Percentiles rank a stretch among this genome's conserved stretches.
These are phyloP conservation scores for Talaromyces wortmannii DNA, from an alignment of 495 filamentous ascomycete species.

Conservation along the genomic window DNA sequence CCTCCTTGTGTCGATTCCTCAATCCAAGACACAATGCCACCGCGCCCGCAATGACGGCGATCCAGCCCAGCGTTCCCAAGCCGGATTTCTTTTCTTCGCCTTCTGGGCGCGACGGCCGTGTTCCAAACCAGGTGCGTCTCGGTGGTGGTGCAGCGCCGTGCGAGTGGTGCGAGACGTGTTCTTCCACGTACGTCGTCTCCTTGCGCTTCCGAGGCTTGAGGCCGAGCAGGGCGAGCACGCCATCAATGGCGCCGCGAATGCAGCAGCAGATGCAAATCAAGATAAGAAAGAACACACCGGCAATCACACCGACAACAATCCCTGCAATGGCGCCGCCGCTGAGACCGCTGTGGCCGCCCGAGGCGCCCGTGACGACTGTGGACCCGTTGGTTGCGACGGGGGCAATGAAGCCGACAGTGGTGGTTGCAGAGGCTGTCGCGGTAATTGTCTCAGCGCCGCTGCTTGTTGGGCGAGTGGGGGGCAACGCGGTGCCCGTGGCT, in stretches of 20 bases:
- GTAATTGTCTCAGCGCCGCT: conserved; percentile 48
- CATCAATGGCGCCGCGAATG: conserved; percentile 57
- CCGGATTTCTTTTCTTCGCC: conserved; percentile 47
- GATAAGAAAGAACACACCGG: conserved; percentile 64
- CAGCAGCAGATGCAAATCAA: conserved; percentile 72
- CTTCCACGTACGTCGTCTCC: conserved; percentile 60
- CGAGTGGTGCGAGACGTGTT: conserved; percentile 54
- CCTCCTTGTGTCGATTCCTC: conserved; percentile 53
- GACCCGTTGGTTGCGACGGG: conserved; percentile 48
- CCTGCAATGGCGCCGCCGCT: conserved; percentile 88
- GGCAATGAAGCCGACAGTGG: conserved; percentile 51
- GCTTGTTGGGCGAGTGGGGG: conserved; percentile 67
- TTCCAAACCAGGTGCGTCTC: conserved; percentile 63
- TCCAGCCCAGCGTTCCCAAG: conserved; percentile 48
- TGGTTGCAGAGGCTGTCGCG: conserved; percentile 45
- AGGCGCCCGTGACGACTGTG: conserved; percentile 32
- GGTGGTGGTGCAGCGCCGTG: conserved; percentile 28
- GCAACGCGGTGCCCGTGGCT: conserved; percentile 34
- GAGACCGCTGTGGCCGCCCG: conserved; percentile 42
- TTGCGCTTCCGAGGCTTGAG: conserved; percentile 39
- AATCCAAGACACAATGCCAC: conserved; percentile 71
- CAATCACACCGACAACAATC: conserved; percentile 82
- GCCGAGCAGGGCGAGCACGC: conserved; percentile 60
- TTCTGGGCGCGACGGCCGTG: conserved; percentile 42
- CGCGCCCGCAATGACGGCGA: conserved; percentile 56